Base-by-base conservation (phyloP, 2,329 filamentous ascomycete species). In the Aspergillus uvarum region DNA sequence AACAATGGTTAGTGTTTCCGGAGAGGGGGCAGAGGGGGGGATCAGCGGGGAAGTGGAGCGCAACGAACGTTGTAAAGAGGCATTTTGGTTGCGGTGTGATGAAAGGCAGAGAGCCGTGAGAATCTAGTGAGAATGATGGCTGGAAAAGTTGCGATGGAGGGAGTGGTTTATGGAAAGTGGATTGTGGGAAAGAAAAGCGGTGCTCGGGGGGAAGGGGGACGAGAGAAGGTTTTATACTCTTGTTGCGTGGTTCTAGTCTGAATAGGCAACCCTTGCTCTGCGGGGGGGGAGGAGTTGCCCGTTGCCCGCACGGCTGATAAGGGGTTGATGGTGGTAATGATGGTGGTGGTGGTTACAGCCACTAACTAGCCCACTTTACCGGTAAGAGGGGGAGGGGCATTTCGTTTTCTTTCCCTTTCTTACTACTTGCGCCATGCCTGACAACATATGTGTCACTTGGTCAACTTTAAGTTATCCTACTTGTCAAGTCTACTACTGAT, bases 61-160 rank as follows among this genome's bases (percentile, higher is more conserved):
- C 47, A 16, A 68, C 71, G 31, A 68, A 77, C 76, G 62, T 77
- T 78, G 71, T 69, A 77, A 31, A 76, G 68, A 72, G 75, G 73
- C 75, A 77, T 77, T 19, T 63, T 74, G 26, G 22, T 44, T 50
- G 48, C 22, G 24, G 48, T 50, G 24, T 50, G 24, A 19, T 50
- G 48, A 29, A 50, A 50, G 48, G 22, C 22, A 26, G 48, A 49
- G 48, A 26, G 22, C 14, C 48, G 48, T 14, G 26, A 22, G 10
- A 8, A 29, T 50, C 22, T 29, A 12, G 7, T 19, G 24, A 16
- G 51, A 49, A 52, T 19, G 42, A 22, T n/a, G 54, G 24, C 42
- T 44, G 38, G 32, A 22, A 31, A 21, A 31, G 49, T 44, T n/a
- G 47, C 38, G 53, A 54, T 19, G 22, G 51, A 22, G 19, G 19